Conservation (phyloP, 495 filamentous ascomycete species). For the Neurospora hispaniola region DNA sequence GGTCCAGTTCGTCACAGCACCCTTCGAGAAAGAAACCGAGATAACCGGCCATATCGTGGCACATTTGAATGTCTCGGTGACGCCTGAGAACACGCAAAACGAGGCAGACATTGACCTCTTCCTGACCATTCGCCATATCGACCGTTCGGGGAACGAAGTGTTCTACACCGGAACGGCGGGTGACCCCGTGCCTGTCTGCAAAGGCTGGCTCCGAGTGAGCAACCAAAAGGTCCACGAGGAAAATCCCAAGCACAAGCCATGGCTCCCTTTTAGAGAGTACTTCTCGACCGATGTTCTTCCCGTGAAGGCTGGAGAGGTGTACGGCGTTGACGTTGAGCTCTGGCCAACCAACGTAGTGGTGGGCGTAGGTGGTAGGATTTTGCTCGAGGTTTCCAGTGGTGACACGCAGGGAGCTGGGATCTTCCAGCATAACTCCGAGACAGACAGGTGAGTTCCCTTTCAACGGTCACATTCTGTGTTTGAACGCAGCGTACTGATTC, state of each 20-base stretch:
- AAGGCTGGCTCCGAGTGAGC: slow-evolving; percentile 48
- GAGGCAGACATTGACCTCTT: slow-evolving; percentile 54
- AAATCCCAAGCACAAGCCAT: slow-evolving; percentile 37
- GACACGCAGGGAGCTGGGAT: slow-evolving; percentile 54
- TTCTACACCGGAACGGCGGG: slow-evolving; percentile 51
- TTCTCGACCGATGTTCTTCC: slow-evolving; percentile 43
- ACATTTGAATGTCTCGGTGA: slow-evolving; percentile 49
- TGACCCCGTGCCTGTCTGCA: slow-evolving; percentile 37
- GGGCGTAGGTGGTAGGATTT: slow-evolving; percentile 38
- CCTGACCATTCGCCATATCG: slow-evolving; percentile 50
- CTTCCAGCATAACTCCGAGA: slow-evolving; percentile 42
- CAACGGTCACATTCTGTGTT: background rate
- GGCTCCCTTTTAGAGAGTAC: slow-evolving; percentile 52
- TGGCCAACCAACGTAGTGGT: slow-evolving; percentile 62
- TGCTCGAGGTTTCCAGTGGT: slow-evolving; percentile 47
- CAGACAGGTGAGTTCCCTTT: slow-evolving; percentile 17
- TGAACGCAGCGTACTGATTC: background rate
- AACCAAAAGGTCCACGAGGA: slow-evolving; percentile 41
- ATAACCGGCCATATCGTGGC: slow-evolving; percentile 57
- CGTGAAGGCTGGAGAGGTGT: slow-evolving; percentile 46
- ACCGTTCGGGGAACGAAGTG: slow-evolving; percentile 44
- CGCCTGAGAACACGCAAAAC: slow-evolving; percentile 20
- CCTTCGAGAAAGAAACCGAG: slow-evolving; percentile 49
- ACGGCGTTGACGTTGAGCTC: slow-evolving; percentile 53
- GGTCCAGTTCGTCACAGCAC: slow-evolving; percentile 42